These are phyloP conservation scores for Plasmodium vinckei DNA, from an alignment of 169 alveolate species.

Conservation along the genomic window DNA sequence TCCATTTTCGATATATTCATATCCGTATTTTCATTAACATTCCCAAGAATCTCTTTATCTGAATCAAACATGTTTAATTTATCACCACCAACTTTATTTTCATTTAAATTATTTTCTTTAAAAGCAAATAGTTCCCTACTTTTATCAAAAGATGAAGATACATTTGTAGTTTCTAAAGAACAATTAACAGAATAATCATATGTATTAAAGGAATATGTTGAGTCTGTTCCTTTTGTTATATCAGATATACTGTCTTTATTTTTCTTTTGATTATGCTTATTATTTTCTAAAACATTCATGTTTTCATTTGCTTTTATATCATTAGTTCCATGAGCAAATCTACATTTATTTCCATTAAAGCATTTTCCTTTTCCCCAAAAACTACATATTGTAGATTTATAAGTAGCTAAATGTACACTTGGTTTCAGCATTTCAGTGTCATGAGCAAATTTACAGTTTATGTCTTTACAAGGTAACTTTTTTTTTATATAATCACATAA, in stretches of 20 bases:
- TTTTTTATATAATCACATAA: conserved; percentile 81
- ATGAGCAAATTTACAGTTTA: conserved; percentile 83
- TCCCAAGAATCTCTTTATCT: neutral
- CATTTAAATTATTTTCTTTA: conserved; percentile 3
- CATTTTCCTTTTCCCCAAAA: conserved; percentile 84
- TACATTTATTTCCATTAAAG: conserved; percentile 80
- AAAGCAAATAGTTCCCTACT: conserved; percentile 14
- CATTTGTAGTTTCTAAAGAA: conserved; percentile 57
- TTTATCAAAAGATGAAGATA: conserved; percentile 51
- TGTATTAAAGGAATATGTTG: conserved; percentile 61
- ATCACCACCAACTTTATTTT: neutral
- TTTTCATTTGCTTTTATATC: conserved; percentile 74
- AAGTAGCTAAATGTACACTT: conserved; percentile 81
- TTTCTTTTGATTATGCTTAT: conserved; percentile 24
- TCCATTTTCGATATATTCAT: conserved; percentile 7
- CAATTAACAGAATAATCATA: conserved; percentile 43
- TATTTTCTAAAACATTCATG: conserved; percentile 6
- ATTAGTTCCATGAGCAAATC: conserved; percentile 83
- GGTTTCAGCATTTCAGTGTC: conserved; percentile 77
- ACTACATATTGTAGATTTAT: conserved; percentile 81
- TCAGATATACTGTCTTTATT: conserved; percentile 21
- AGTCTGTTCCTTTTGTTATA: conserved; percentile 61
- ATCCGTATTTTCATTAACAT: conserved; percentile 11
- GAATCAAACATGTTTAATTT: conserved; percentile 3
- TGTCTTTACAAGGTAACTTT: conserved; percentile 46